A percentile compares a stretch with the other conserved stretches of the same genome.
These are phyloP conservation scores for Amphibolis antarctica DNA, from an alignment of 106 monocot species.

Conservation along the genomic window DNA sequence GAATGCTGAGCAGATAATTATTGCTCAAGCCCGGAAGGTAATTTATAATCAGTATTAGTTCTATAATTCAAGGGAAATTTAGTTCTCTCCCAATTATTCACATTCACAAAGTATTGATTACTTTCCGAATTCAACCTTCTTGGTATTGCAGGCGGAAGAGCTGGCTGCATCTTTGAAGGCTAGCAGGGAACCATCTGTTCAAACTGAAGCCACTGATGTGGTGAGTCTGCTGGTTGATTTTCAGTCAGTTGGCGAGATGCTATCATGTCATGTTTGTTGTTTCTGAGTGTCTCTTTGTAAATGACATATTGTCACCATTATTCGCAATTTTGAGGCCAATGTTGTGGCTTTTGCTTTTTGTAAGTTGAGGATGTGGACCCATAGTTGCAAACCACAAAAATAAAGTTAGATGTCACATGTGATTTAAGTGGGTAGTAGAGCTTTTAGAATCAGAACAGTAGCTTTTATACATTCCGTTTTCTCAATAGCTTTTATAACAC, in stretches of 20 bases:
- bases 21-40: constrained; percentile 78
- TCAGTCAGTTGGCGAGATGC: neutral
- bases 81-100: neutral
- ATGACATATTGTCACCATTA: no score
- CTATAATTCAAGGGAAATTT: no score
- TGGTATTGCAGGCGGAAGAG: constrained; percentile 72
- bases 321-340: no score
- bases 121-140: neutral
- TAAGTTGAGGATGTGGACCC: no score
- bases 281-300: neutral
- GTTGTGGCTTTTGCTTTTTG: no score
- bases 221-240: constrained; percentile 27
- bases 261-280: neutral
- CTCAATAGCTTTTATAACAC: no score
- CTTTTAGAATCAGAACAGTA: no score
- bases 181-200: constrained; percentile 35
- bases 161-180: constrained; percentile 66
- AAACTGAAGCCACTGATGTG: constrained; percentile 30
- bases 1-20: constrained; percentile 86
- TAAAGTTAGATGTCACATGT: no score
- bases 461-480: no score
- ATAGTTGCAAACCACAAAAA: no score
- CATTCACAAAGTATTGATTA: neutral
- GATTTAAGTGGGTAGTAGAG: no score
- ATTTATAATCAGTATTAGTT: neutral